Conservation (phyloP, 2,329 filamentous ascomycete species). For the Diaporthe sp. region DNA sequence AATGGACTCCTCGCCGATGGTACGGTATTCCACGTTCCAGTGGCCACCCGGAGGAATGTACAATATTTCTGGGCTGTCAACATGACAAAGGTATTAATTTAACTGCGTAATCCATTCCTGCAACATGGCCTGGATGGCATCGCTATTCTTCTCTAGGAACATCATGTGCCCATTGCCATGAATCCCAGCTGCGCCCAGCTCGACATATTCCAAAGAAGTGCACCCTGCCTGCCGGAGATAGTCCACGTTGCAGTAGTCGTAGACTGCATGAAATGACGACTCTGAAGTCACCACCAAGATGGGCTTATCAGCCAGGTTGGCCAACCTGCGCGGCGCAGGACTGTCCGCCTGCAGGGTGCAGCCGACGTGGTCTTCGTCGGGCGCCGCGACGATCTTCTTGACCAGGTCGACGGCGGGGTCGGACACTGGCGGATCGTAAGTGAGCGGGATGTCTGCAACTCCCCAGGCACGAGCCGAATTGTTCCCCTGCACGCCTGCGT, state of each 20-base stretch:
- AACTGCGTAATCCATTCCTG: slow-evolving; percentile 26
- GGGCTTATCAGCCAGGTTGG: slow-evolving; percentile 53
- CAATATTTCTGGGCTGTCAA: background rate
- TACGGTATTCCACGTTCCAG: slow-evolving; percentile 18
- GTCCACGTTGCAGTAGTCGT: slow-evolving; percentile 59
- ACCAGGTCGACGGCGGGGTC: slow-evolving; percentile 53
- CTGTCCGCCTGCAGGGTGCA: slow-evolving; percentile 54
- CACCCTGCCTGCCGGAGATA: slow-evolving; percentile 61
- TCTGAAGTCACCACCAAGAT: slow-evolving; percentile 58
- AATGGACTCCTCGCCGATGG: slow-evolving; percentile 25
- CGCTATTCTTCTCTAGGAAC: slow-evolving; percentile 64
- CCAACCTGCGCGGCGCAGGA: slow-evolving; percentile 53
- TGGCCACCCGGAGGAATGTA: slow-evolving; percentile 26
- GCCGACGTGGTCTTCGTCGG: slow-evolving; percentile 43
- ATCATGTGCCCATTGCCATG: slow-evolving; percentile 63
- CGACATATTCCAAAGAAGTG: slow-evolving; percentile 39
- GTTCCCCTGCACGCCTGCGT: slow-evolving; percentile 48
- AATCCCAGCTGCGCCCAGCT: slow-evolving; percentile 55
- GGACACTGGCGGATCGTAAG: slow-evolving; percentile 59
- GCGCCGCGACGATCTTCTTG: slow-evolving; percentile 47
- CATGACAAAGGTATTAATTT: slow-evolving; percentile 6
- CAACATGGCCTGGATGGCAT: slow-evolving; percentile 48
- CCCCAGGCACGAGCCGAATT: slow-evolving; percentile 56
- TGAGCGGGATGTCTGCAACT: slow-evolving; percentile 62
- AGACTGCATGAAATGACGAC: slow-evolving; percentile 61